A percentile compares a stretch with the other conserved stretches of the same genome.
phyloP scores from a whole-genome alignment of 2,329 filamentous ascomycete genomes.

The Stagonosporopsis rhizophila region DNA sequence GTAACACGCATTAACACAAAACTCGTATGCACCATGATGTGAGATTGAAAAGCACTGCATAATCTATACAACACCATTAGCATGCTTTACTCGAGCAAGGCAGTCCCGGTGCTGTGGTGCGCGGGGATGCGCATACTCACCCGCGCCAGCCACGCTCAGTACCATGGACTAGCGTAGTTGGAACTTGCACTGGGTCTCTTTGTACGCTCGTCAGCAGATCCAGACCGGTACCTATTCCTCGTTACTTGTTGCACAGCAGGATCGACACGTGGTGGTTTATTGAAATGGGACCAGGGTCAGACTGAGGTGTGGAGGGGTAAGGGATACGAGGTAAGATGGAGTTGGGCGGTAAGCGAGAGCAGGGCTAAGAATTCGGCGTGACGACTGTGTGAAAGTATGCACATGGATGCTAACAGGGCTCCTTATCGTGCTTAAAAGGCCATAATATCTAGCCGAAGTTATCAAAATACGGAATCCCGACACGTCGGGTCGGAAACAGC shows the following conservation, averaged over 20 bases:
- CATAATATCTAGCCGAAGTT: neutral
- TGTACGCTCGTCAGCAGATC: neutral
- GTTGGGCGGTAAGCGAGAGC: neutral
- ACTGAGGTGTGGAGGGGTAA: slow-evolving; percentile 12
- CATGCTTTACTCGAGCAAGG: neutral
- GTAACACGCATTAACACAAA: neutral
- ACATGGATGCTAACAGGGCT: neutral
- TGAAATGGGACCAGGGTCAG: slow-evolving; percentile 1
- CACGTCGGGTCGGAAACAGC: neutral
- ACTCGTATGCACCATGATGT: neutral
- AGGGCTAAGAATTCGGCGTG: neutral
- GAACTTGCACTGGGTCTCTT: neutral
- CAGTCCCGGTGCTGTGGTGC: neutral
- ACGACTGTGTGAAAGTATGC: neutral
- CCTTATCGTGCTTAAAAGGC: neutral
- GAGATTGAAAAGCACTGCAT: neutral
- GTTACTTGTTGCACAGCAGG: slow-evolving; percentile 9
- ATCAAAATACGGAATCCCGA: too few species aligned
- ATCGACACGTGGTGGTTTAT: slow-evolving; percentile 8
- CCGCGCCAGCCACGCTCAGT: neutral
- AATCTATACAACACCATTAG: neutral
- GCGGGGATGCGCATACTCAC: neutral
- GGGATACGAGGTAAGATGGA: slow-evolving; percentile 7
- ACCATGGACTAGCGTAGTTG: neutral
- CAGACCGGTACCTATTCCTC: slow-evolving; percentile 1